Evolutionary conservation across 1,284 basidiomycete genomes (phyloP).

Genomic region (Kalmanozyma brasiliensis): DNA sequence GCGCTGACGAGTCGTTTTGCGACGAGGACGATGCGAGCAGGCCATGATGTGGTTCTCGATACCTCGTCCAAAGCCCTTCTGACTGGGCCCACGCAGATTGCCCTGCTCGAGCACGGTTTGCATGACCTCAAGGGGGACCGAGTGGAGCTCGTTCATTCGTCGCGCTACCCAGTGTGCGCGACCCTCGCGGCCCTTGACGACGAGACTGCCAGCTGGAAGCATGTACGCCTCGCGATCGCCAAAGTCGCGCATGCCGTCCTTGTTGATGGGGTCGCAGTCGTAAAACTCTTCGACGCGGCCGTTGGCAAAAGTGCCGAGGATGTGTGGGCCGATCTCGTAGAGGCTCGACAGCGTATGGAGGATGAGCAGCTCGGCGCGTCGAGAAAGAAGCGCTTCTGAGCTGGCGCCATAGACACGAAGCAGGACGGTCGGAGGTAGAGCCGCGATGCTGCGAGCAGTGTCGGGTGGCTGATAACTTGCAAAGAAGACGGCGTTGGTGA

Average conservation of each 20-base stretch:
- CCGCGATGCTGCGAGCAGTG: not conserved
- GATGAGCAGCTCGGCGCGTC: slow-evolving; percentile 64
- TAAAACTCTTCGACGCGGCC: slow-evolving; percentile 66
- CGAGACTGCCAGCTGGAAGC: slow-evolving; percentile 38
- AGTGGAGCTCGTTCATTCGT: slow-evolving; percentile 66
- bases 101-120: slow-evolving; percentile 65
- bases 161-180: slow-evolving; percentile 64
- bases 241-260: slow-evolving; percentile 61
- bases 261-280: slow-evolving; percentile 62
- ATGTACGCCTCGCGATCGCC: slow-evolving; percentile 51
- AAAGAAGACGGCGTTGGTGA: slow-evolving; percentile 67
- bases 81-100: slow-evolving; percentile 53
- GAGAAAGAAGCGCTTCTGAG: slow-evolving; percentile 60
- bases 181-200: slow-evolving; percentile 56
- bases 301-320: slow-evolving; percentile 66
- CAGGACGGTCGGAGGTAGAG: slow-evolving; percentile 57
- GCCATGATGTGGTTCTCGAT: slow-evolving; percentile 67
- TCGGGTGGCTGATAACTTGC: slow-evolving; percentile 51
- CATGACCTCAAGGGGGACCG: slow-evolving; percentile 66
- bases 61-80: slow-evolving; percentile 64
- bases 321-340: slow-evolving; percentile 67
- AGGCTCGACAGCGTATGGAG: slow-evolving; percentile 65
- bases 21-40: slow-evolving; percentile 56
- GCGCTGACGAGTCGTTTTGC: slow-evolving; percentile 36
- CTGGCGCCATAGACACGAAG: slow-evolving; percentile 64